Evolutionary conservation across 2,329 filamentous ascomycete genomes (phyloP), one percentile per base, ranked within the genome.

Genomic region (Alternaria sp.): DNA sequence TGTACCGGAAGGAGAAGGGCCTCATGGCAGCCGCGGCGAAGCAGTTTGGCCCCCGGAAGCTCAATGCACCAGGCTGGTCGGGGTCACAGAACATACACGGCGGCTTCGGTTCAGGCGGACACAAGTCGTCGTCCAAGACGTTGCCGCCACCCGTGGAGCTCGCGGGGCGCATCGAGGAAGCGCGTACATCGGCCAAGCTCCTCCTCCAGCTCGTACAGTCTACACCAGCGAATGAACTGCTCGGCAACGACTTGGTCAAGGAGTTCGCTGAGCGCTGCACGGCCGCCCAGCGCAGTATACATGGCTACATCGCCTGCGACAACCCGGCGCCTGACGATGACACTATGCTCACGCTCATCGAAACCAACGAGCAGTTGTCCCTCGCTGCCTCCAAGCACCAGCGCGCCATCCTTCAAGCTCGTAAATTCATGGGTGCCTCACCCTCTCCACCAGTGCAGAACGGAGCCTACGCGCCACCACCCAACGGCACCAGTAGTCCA

Each of bases 141-240:
- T 77, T 85, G 5, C 96, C 96, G 0, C 81, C 88, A 20, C 89
- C 93, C 0, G 84, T 88, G 12, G 95, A 98, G 82, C 86, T 99
- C 14, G 89, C 89, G 0, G 90, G 90, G 61, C 88, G 96, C 47
- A 88, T 99, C 43, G 92, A 97, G 78, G 96, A 99, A 82, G 94
- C 95, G 9, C 88, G 88, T 66, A 97, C 93, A 3, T 96, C 94
- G 4, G 94, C 95, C 7, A 95, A 94, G 78, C 88, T 99, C 6
- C 88, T 99, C n/a, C 87, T 93, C 56, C 95, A 99, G 80, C 90
- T 97, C 7, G 89, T 97, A 18, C 92, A 95, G 80, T 94, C 92
- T 61, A 97, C 94, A 0, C 89, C 93, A 0, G 85, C 91, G 0
- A 82, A 86, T 14, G 94, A 97, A 76, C 84, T 97, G 23, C 85